Conservation (phyloP, 345 rosid species). For the Litchi chinensis region DNA sequence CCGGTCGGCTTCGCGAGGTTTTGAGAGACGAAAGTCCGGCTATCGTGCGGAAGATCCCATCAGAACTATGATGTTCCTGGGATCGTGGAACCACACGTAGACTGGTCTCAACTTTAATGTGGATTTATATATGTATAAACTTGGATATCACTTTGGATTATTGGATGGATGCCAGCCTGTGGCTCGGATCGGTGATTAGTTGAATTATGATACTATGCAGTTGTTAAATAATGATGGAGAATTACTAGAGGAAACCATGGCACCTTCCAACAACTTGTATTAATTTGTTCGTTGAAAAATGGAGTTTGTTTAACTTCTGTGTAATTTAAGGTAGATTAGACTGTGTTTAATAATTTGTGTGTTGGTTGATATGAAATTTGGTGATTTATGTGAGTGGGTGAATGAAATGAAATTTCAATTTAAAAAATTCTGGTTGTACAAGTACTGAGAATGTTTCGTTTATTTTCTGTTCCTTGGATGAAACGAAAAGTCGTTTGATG, state of each 20-base stretch:
- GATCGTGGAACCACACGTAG: conserved; percentile 62
- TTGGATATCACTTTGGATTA: not conserved
- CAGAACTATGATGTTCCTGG: conserved; percentile 64
- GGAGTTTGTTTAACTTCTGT: not conserved
- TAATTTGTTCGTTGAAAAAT: not conserved
- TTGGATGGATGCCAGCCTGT: not conserved
- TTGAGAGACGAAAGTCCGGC: conserved; percentile 39
- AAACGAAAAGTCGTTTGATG: not conserved
- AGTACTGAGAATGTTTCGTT: not conserved
- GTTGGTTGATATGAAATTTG: too few relatives aligned
- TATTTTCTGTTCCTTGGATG: not conserved
- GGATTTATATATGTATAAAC: not conserved
- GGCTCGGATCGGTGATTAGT: too few relatives aligned
- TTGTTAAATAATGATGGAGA: not conserved
- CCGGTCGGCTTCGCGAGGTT: conserved; percentile 19
- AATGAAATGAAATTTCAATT: too few relatives aligned
- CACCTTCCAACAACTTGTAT: not conserved
- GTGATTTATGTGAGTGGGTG: too few relatives aligned
- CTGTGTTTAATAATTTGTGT: too few relatives aligned
- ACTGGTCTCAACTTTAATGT: not conserved
- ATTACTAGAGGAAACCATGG: not conserved
- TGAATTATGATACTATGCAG: not conserved
- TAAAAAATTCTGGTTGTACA: too few relatives aligned
- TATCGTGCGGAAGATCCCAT: conserved; percentile 50
- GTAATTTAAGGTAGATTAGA: too few relatives aligned